phyloP scores from a whole-genome alignment of 371 early-diverging fungal species.

The Globomyces sp. region DNA sequence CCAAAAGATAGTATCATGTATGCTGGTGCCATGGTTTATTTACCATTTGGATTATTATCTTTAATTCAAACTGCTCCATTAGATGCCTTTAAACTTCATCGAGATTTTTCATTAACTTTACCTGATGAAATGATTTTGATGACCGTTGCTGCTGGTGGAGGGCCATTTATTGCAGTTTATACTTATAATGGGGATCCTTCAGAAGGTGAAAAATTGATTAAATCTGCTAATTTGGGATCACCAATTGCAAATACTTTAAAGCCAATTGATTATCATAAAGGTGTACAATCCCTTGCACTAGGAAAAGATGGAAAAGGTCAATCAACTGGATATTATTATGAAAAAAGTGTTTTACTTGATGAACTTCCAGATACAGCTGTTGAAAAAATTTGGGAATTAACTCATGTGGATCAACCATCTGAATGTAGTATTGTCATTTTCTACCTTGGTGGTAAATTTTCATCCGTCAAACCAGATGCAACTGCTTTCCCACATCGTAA shows the following conservation, averaged over 20 bases:
- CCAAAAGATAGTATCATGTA: too few species aligned
- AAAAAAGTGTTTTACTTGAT: neutral
- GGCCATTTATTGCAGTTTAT: too few species aligned
- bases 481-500: slow-evolving; percentile 12
- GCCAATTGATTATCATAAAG: neutral
- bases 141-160: neutral
- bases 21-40: neutral
- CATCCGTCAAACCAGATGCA: neutral
- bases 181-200: too few species aligned
- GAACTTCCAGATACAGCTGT: neutral
- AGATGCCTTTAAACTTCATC: neutral
- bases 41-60: slow-evolving; percentile 12
- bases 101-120: too few species aligned
- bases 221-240: too few species aligned
- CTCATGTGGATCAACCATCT: slow-evolving; percentile 18
- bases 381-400: slow-evolving; percentile 8
- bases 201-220: too few species aligned
- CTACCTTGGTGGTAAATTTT: slow-evolving; percentile 16
- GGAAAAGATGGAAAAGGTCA: slow-evolving; percentile 14
- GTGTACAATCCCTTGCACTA: slow-evolving; percentile 17
- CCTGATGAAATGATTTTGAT: slow-evolving; percentile 10
- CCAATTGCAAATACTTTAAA: too few species aligned
- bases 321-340: slow-evolving; percentile 20
- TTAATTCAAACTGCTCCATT: slow-evolving; percentile 5
- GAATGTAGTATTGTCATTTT: too few species aligned